Base-by-base conservation (phyloP, 2,329 filamentous ascomycete genomes). In the Penicillium sp. region DNA sequence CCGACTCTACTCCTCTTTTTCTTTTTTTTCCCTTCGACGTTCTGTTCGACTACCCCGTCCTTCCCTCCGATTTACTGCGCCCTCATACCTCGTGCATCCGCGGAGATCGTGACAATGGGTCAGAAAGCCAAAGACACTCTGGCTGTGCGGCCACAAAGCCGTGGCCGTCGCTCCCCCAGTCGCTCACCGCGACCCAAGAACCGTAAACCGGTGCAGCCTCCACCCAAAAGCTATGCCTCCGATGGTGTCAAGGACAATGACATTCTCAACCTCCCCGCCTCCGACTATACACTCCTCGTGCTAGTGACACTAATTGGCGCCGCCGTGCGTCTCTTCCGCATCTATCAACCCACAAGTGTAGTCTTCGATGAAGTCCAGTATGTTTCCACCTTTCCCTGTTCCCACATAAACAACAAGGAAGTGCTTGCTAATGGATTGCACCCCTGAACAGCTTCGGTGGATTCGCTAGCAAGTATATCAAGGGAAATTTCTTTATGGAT, bases 281-380 rank as follows among this genome's bases (percentile, higher is more conserved):
- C 86, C 23, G 94, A 97, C 77, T 97, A 94, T 79, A 85, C 90
- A 75, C 75, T 90, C 59, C 82, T 95, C 73, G 77, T 85, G 20
- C 77, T 82, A 49, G 76, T 97, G 63, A 96, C 91, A 49, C 64
- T 92, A 18, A 67, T 97, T 60, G 90, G 89, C 49, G 82, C 88
- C 53, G 78, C 87, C 62, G 90, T 99, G 63, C 89, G 94, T 62
- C 78, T 97, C 61, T 99, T 96, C 81, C 87, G 91, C 70, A 97
- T 99, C 78, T 97, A 95, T 74, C 91, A 97, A 74, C 94, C 94
- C 54, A 89, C 86, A 69, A 97, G 92, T 69, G 94, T 99, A 58
- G 94, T 99, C 64, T 99, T 99, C 74, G 94, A 99, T 75, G 94
- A 99, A 80, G 94, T 99, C 74, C 94, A 99, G 92, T 96, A 85